A percentile compares a stretch with the other conserved stretches of the same genome.
These are phyloP conservation scores for Penicillium sp. DNA, from an alignment of 2,329 filamentous ascomycete genomes.

Conservation along the genomic window DNA sequence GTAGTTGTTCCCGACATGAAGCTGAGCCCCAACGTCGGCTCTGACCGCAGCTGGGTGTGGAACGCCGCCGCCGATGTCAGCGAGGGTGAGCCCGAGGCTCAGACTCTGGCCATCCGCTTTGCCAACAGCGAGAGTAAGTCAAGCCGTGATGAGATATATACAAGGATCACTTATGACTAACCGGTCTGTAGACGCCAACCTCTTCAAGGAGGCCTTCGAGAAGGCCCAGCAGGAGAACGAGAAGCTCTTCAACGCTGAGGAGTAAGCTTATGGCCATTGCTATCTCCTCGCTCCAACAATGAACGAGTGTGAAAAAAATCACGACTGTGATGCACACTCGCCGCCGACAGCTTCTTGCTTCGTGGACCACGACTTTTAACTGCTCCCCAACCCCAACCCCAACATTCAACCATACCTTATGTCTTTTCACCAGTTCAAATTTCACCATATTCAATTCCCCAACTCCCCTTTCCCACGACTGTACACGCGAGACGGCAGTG, in stretches of 20 bases:
- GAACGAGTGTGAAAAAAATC: neutral
- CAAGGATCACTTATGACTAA: constrained; percentile 16
- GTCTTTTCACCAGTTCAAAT: neutral
- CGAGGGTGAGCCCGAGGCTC: constrained; percentile 94
- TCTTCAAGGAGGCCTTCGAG: constrained; percentile 96
- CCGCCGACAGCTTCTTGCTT: constrained; percentile 13
- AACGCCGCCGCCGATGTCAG: constrained; percentile 96
- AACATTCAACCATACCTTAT: constrained; percentile 4
- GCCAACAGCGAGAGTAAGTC: constrained; percentile 92
- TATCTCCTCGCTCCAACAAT: neutral
- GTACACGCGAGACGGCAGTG: constrained; percentile 28
- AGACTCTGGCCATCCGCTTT: constrained; percentile 94
- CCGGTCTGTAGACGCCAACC: constrained; percentile 72
- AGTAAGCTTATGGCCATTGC: constrained; percentile 26
- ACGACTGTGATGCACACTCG: constrained; percentile 8
- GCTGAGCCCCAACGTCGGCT: constrained; percentile 95
- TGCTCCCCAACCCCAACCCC: constrained; percentile 7
- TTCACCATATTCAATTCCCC: constrained; percentile 6
- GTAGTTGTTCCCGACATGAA: constrained; percentile 98
- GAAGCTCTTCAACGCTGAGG: constrained; percentile 66
- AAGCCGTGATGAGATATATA: neutral
- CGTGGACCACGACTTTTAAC: constrained; percentile 12
- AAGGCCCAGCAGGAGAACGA: constrained; percentile 97
- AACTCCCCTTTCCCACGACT: constrained; percentile 20
- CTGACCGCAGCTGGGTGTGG: constrained; percentile 99